Conservation (phyloP, 257 asterid genomes). For the Solanum dulcamara region DNA sequence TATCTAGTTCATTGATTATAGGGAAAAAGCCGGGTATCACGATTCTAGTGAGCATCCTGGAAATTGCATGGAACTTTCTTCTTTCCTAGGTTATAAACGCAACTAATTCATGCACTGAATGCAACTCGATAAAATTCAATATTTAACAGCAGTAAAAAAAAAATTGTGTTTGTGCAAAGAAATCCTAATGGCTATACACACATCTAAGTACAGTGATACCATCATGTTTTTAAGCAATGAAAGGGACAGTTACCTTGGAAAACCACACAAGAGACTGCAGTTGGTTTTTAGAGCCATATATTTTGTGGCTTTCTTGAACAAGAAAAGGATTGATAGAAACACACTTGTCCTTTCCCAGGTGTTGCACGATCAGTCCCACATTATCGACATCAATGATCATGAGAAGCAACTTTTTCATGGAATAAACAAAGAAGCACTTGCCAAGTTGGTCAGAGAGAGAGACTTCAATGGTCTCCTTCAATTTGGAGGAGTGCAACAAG, state of each 20-base stretch:
- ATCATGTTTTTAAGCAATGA: background rate
- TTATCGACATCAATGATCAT: background rate
- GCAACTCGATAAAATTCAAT: background rate
- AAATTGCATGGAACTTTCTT: background rate
- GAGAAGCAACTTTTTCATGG: background rate
- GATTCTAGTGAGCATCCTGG: background rate
- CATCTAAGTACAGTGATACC: background rate
- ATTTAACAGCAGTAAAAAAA: background rate
- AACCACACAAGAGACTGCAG: background rate
- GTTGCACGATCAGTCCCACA: background rate
- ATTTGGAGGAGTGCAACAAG: background rate
- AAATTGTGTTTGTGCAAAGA: background rate
- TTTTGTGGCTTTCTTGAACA: background rate
- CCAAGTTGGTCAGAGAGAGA: conserved; percentile 1
- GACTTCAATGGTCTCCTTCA: background rate
- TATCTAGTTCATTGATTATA: background rate
- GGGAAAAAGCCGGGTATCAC: background rate
- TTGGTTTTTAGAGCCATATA: background rate
- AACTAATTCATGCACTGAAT: background rate
- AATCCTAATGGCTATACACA: background rate
- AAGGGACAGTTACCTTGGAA: background rate
- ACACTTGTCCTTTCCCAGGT: background rate
- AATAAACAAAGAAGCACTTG: conserved; percentile 2
- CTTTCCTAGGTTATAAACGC: background rate
- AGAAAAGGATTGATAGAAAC: background rate